A percentile compares a stretch with the other conserved stretches of the same genome.
Conservation (phyloP, 1,284 basidiomycete species). For the Leccinum pachyderme region DNA sequence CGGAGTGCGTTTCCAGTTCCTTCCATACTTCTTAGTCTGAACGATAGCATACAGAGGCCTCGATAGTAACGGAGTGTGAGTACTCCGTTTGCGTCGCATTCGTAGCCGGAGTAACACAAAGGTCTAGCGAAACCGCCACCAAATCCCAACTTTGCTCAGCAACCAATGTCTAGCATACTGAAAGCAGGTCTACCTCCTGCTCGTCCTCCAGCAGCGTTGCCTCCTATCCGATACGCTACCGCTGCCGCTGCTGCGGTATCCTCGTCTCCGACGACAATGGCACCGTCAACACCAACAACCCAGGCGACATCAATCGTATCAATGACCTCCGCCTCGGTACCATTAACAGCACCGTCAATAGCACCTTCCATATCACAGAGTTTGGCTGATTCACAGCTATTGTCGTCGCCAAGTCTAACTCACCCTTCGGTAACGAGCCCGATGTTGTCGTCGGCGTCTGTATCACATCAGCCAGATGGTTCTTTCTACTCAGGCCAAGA, state of each 20-base stretch:
- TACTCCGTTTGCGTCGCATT: slow-evolving; percentile 25
- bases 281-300: slow-evolving; percentile 38
- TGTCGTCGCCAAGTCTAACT: slow-evolving; percentile 75
- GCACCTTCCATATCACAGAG: slow-evolving; percentile 40
- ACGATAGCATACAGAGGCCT: slow-evolving; percentile 38
- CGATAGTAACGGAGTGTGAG: slow-evolving; percentile 48
- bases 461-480: slow-evolving; percentile 65
- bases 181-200: slow-evolving; percentile 63
- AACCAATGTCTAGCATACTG: slow-evolving; percentile 79
- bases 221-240: slow-evolving; percentile 88
- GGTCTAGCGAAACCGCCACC: slow-evolving; percentile 69
- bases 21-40: slow-evolving; percentile 3
- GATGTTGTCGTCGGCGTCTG: slow-evolving; percentile 73
- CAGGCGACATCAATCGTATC: slow-evolving; percentile 31
- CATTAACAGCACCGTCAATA: slow-evolving; percentile 39
- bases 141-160: slow-evolving; percentile 76
- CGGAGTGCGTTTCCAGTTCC: slow-evolving; percentile 52
- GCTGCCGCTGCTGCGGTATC: slow-evolving; percentile 86
- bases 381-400: slow-evolving; percentile 46
- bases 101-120: slow-evolving; percentile 18
- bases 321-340: slow-evolving; percentile 32
- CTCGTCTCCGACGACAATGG: slow-evolving; percentile 24
- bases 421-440: slow-evolving; percentile 78
- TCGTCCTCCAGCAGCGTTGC: slow-evolving; percentile 55
- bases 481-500: slow-evolving; percentile 69